Base-by-base conservation (phyloP, 148 eudicot genomes). In the Rhododendron molle region DNA sequence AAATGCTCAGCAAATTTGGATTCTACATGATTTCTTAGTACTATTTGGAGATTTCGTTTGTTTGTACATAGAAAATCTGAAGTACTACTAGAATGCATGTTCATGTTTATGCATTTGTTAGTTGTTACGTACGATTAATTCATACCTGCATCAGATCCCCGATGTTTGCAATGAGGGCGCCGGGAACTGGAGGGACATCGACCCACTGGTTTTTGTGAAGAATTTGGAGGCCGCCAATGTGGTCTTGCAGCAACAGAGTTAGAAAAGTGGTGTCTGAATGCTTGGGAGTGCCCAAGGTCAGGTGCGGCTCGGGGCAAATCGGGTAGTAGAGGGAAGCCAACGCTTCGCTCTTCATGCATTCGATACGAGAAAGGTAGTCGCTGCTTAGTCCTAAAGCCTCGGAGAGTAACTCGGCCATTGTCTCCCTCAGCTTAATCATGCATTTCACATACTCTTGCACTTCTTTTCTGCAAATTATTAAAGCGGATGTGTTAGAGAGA, bases 241-340 rank as follows among this genome's bases (percentile, higher is more conserved):
- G 46, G 80, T 92, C 93, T 88, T 96, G 98, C 52, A 90, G 62
- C 5, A 96, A 87, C 69, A 96, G 38, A 0, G 98, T 93, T 12
- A 96, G 77, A 79, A 88, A 89, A 74, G 94, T 89, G 7, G 96
- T 92, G 85, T 96, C 98, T 0, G 98, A 85, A 78, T 94, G 98
- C 21, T 82, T 87, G 1, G 88, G 67, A 56, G 94, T 87, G 65
- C 98, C 98, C n/a, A 96, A 26, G 1, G 96, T 89, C 80, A 88
- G 67, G 26, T 94, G 87, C 3, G 99, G 99, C 83, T 96, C 92
- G 0, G 99, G 98, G 81, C 98, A 96, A 54, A 89, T 46, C 9
- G 98, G 99, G 87, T 96, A 96, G 32, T 92, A 96, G 3, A 89
- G 95, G 36, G 90, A 92, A 2, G 92, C 91, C 46, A 96, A 0